Conservation (phyloP, 2,329 filamentous ascomycete genomes). For the Lasiodiplodia theobromae region DNA sequence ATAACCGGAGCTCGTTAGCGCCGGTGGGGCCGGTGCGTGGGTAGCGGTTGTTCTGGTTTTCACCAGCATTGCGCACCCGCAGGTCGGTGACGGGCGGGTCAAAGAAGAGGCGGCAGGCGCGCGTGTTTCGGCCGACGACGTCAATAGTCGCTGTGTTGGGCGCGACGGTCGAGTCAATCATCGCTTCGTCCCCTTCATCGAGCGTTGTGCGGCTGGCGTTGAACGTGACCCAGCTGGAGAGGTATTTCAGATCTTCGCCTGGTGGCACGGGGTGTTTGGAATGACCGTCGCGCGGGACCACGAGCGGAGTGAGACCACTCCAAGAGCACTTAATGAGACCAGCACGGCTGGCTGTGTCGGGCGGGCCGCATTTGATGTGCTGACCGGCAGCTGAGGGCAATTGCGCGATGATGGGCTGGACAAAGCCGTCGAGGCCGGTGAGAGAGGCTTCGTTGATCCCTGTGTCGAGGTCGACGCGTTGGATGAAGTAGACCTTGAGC, state of each 20-base stretch:
- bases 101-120: constrained; percentile 78
- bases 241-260: constrained; percentile 51
- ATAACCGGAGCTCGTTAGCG: constrained; percentile 74
- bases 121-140: constrained; percentile 76
- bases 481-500: constrained; percentile 87
- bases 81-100: constrained; percentile 70
- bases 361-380: constrained; percentile 48
- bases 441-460: constrained; percentile 71
- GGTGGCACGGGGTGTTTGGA: constrained; percentile 43
- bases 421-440: constrained; percentile 45
- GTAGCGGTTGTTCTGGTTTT: constrained; percentile 66
- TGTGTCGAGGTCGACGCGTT: constrained; percentile 76
- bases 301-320: constrained; percentile 70
- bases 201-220: constrained; percentile 57
- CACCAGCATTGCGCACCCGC: constrained; percentile 65
- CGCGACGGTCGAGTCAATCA: background rate
- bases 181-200: background rate
- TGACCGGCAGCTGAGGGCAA: constrained; percentile 76
- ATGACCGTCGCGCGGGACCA: constrained; percentile 54
- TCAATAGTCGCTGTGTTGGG: constrained; percentile 65
- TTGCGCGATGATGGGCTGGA: constrained; percentile 66
- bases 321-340: constrained; percentile 74
- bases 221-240: constrained; percentile 67
- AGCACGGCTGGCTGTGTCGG: constrained; percentile 51
- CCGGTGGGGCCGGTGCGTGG: constrained; percentile 68